Evolutionary conservation across 768 basidiomycete genomes (phyloP).

Genomic region (Termitomyces titanicus): DNA sequence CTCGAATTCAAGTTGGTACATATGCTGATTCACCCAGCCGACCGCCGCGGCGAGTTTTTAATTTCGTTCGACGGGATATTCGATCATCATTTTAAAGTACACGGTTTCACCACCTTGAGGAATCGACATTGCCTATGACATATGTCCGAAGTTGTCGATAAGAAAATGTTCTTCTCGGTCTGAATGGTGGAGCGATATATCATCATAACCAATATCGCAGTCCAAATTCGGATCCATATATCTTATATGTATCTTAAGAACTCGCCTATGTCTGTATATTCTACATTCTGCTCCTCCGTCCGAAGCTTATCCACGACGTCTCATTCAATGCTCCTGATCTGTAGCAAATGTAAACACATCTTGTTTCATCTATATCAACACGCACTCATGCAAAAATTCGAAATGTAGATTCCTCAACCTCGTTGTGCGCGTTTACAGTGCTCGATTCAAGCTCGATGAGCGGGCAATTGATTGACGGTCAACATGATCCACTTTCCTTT

Average conservation of each 20-base stretch:
- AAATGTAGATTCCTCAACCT: background rate
- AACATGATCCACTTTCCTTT: no score
- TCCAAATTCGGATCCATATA: background rate
- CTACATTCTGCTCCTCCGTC: background rate
- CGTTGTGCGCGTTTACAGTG: background rate
- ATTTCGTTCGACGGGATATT: background rate
- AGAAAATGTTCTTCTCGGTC: no score
- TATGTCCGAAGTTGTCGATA: background rate
- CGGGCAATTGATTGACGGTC: background rate
- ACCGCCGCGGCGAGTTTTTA: background rate
- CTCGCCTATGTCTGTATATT: background rate
- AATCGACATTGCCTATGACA: background rate
- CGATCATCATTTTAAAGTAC: no score
- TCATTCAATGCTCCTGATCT: background rate
- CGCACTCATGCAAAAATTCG: background rate
- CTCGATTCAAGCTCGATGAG: background rate
- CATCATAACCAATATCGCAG: background rate
- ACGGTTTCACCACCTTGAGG: background rate
- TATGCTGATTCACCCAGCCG: background rate
- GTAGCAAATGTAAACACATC: background rate
- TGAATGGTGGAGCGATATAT: no score
- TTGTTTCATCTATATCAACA: background rate
- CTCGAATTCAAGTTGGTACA: no score
- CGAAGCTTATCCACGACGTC: no score
- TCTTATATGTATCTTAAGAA: no score